Evolutionary conservation across 2,329 filamentous ascomycete genomes (phyloP).

Genomic region (Sordariomycetes sp.): DNA sequence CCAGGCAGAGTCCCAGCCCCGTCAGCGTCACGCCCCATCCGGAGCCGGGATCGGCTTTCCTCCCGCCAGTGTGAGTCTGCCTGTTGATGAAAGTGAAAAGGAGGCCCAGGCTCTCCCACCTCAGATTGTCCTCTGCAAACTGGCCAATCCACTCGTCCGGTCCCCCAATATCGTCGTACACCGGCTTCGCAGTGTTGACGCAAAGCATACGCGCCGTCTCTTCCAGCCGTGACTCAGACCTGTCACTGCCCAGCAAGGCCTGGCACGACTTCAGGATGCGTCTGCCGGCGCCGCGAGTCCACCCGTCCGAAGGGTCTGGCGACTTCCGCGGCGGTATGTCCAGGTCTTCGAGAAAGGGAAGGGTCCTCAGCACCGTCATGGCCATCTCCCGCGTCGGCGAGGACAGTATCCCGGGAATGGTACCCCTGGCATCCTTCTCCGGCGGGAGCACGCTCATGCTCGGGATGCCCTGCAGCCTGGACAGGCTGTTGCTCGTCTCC

Average conservation of each 20-base stretch:
- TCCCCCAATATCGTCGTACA: slow-evolving; percentile 23
- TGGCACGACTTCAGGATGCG: slow-evolving; percentile 21
- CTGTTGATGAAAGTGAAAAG: slow-evolving; percentile 14
- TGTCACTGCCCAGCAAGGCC: slow-evolving; percentile 16
- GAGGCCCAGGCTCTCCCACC: slow-evolving; percentile 34
- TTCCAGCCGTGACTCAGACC: slow-evolving; percentile 20
- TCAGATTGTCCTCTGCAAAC: slow-evolving; percentile 24
- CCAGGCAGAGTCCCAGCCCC: slow-evolving; percentile 19
- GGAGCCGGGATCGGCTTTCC: too few relatives aligned
- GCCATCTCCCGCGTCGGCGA: slow-evolving; percentile 8
- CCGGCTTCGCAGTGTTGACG: slow-evolving; percentile 24
- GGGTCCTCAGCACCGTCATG: slow-evolving; percentile 23
- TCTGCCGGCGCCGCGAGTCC: slow-evolving; percentile 17
- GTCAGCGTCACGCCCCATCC: slow-evolving; percentile 5
- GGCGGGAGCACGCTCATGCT: not conserved
- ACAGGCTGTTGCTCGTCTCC: slow-evolving; percentile 29
- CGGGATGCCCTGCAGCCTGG: slow-evolving; percentile 16
- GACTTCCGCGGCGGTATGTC: slow-evolving; percentile 10
- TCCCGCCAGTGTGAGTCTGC: too few relatives aligned
- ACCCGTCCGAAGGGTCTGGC: slow-evolving; percentile 14
- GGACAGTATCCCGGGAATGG: slow-evolving; percentile 1
- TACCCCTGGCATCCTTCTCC: not conserved
- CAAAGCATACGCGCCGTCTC: slow-evolving; percentile 24
- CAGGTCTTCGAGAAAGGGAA: slow-evolving; percentile 18
- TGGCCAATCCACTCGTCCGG: slow-evolving; percentile 26